phyloP scores from a whole-genome alignment of 1,284 basidiomycete genomes.

The Xanthoconium separans region DNA sequence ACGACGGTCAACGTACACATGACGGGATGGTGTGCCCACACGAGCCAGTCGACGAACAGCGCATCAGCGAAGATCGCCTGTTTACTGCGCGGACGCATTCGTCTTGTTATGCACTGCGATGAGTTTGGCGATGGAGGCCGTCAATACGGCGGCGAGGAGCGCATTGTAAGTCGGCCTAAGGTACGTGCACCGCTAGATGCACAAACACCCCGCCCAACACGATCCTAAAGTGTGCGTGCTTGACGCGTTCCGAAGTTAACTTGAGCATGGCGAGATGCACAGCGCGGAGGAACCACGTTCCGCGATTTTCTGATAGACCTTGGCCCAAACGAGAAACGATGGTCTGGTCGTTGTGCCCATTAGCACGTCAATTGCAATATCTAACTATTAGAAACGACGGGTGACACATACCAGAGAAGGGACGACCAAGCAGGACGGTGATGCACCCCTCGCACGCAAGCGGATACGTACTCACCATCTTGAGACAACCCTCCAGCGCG shows the following conservation, averaged over 20 bases:
- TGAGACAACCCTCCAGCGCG: neutral
- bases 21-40: constrained; percentile 74
- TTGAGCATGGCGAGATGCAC: constrained; percentile 14
- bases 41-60: constrained; percentile 55
- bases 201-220: constrained; percentile 62
- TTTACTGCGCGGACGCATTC: constrained; percentile 40
- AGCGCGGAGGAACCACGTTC: constrained; percentile 80
- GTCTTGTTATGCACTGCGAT: constrained; percentile 36
- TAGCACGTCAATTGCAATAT: neutral
- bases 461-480: neutral
- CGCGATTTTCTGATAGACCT: constrained; percentile 57
- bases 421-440: neutral
- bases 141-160: constrained; percentile 59
- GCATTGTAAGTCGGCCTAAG: constrained; percentile 46
- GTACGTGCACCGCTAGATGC: constrained; percentile 63
- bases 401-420: neutral
- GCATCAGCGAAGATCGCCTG: too few relatives aligned
- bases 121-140: constrained; percentile 37
- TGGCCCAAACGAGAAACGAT: too few relatives aligned
- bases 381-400: neutral
- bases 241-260: neutral
- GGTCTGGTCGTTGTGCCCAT: constrained; percentile 29
- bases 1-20: constrained; percentile 47
- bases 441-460: too few relatives aligned
- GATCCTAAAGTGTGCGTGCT: neutral